Conservation (phyloP, 129 eudicot species). For the Saussurea involucrata region DNA sequence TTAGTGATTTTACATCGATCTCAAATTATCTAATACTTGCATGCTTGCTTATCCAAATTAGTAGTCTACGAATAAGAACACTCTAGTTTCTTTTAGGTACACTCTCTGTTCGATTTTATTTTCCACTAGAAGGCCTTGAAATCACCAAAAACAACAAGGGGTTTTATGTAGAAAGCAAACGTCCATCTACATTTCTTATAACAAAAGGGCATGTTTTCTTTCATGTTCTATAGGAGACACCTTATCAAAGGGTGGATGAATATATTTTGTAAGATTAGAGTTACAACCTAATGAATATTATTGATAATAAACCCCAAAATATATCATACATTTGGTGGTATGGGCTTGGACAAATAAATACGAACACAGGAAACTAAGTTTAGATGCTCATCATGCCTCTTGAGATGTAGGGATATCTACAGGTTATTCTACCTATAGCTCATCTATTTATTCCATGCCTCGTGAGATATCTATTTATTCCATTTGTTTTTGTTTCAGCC, state of each 20-base stretch:
- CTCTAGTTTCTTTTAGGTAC: not conserved
- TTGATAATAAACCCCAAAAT: no score
- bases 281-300: not conserved
- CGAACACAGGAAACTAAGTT: not conserved
- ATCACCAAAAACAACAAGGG: not conserved
- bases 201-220: not conserved
- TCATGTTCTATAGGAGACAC: no score
- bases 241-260: no score
- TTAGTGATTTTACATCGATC: not conserved
- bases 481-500: not conserved
- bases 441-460: not conserved
- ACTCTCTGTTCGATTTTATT: not conserved
- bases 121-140: not conserved
- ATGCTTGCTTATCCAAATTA: not conserved
- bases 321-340: not conserved
- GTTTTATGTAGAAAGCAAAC: not conserved
- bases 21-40: not conserved
- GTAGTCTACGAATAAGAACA: not conserved
- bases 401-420: not conserved
- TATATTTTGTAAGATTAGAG: not conserved
- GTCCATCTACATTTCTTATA: not conserved
- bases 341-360: not conserved
- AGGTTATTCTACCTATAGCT: not conserved
- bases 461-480: not conserved
- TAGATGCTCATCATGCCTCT: not conserved